Percentiles rank a stretch among this genome's conserved stretches.
Conservation (phyloP, 441 rosid species). For the Jatropha multifida region DNA sequence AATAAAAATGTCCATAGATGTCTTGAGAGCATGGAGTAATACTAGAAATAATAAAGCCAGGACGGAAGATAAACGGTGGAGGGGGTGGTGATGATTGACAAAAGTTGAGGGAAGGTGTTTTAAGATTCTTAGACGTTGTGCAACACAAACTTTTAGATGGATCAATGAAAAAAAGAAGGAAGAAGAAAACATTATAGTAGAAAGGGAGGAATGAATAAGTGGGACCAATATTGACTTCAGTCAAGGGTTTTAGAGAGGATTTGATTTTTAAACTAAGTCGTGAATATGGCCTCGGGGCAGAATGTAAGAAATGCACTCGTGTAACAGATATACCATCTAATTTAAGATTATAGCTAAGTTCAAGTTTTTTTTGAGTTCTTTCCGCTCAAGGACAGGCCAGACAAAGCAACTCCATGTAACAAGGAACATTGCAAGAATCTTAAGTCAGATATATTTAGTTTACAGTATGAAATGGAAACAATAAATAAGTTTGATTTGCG, state of each 20-base stretch:
- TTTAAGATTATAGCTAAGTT: not conserved
- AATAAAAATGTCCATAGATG: not conserved
- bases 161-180: not conserved
- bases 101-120: not conserved
- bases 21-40: not conserved
- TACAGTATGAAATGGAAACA: not conserved
- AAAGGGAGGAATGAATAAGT: not conserved
- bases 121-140: not conserved
- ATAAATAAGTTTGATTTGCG: not conserved
- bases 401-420: not conserved
- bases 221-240: not conserved
- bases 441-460: not conserved
- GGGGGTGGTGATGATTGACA: not conserved
- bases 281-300: not conserved
- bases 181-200: not conserved
- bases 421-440: not conserved
- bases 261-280: not conserved
- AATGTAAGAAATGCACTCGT: not conserved
- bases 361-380: not conserved
- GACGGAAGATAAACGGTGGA: not conserved
- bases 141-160: not conserved
- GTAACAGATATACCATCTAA: not conserved
- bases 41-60: not conserved
- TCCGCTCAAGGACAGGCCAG: not conserved
- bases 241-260: not conserved